Evolutionary conservation across 257 asterid genomes (phyloP), one percentile per base, ranked within the genome.

Genomic region (Gentiana macrophylla): DNA sequence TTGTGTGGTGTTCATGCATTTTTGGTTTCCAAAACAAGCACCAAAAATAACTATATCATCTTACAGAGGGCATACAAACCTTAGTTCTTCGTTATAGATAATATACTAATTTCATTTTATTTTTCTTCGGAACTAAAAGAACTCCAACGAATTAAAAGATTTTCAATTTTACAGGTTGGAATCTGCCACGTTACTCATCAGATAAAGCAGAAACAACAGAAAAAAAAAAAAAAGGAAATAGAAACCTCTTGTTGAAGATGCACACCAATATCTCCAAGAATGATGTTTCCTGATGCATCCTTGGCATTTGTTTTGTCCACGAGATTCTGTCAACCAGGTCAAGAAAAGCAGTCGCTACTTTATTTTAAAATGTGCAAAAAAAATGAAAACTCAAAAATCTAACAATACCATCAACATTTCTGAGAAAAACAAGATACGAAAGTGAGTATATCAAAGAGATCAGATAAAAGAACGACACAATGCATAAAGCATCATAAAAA

Each of bases 221-320:
- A 52, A 70, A 24, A 15, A 15, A 24, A 15, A 15, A 15, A 15
- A 61, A 49, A 47, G 49, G 2, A 59, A 33, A 53, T 12, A 60
- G 80, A 53, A 63, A 90, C 98, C 94, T 90, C 96, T 75, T 77
- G 94, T 70, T 86, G 98, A 67, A 90, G 69, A 74, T 69, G 72
- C 57, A 71, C 89, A 53, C 98, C 98, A 51, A 90, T 70, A 80
- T 90, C 98, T 67, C 98, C 94, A 36, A 90, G 71, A 58, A 90
- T 69, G 37, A 59, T 62, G 69, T 90, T 90, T 47, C 98, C 96
- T 34, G 95, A 86, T 68, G 96, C 98, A 74, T 90, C 98, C 56
- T 59, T 84, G 50, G 95, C 94, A 74, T 84, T 79, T 47, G 89
- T 82, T 80, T 80, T 84, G 70, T 68, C 70, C 59, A 90, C 79